Base-by-base conservation (phyloP, 2,329 filamentous ascomycete species). In the Setomelanomma holmii region DNA sequence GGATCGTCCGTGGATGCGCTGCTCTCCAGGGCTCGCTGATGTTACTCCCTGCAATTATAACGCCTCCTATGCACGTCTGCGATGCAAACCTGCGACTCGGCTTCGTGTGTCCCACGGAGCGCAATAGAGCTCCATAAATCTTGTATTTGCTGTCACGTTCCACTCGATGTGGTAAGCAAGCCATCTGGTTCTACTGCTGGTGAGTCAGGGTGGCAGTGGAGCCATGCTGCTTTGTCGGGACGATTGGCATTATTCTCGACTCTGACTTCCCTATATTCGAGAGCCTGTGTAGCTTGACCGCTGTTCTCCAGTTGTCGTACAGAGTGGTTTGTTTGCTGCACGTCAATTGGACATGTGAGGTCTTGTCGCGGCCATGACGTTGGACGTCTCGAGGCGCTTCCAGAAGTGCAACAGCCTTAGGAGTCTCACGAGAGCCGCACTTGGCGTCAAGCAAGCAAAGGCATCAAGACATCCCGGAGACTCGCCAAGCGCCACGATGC, bases 381-480 rank as follows among this genome's bases (percentile, higher is more conserved):
- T 8, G 8, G 11, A 19, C n/a, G 16, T 16, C 39, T 39, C 52
- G 42, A 30, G 45, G 39, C 21, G 34, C 49, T 51, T 53, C 52
- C 51, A 38, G 42, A 50, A 52, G 24, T 56, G 63, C 51, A 57
- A 52, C 3, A 3, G 58, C 59, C 49, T 55, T 48, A 53, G 58
- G 53, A 60, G 49, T 39, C 23, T 57, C 46, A 55, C 53, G 53
- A 61, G 56, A 55, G 39, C 50, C 41, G 47, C 53, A 49, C 64
- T 70, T 67, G 66, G 68, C 67, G 51, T 62, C 50, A 50, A 61
- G 61, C 58, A 58, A 62, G 44, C 46, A 17, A 56, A 55, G 52
- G 55, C 64, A 60, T 64, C 63, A 65, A 51, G 60, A 45, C 44
- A 50, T 20, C 19, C 49, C 38, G 42, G 48, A 22, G 39, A 8